Evolutionary conservation across 1,139 yeast species (phyloP).

Genomic region (Saccharomyces uvarum): DNA sequence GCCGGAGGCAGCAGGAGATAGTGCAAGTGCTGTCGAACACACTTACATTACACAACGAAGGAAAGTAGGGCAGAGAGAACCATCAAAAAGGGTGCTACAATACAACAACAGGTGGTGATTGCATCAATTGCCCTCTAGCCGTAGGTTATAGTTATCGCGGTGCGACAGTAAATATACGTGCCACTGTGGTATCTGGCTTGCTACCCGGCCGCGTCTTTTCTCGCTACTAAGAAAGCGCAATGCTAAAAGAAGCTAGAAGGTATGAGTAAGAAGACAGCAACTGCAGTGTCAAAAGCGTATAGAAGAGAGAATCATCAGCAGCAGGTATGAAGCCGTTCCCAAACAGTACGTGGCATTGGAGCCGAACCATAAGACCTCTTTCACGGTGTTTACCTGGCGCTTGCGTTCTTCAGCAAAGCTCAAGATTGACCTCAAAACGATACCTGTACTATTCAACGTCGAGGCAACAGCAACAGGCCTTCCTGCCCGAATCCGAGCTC

Average conservation of each 20-base stretch:
- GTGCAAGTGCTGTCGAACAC: not conserved
- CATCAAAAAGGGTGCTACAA: not conserved
- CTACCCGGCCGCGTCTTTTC: not conserved
- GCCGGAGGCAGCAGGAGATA: too few relatives aligned
- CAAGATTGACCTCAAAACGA: not conserved
- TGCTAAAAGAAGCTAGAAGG: not conserved
- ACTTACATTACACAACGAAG: not conserved
- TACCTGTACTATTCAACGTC: not conserved
- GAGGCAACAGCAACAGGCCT: not conserved
- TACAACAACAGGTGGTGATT: not conserved
- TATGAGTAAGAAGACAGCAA: not conserved
- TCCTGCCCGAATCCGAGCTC: constrained; percentile 11
- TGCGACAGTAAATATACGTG: not conserved
- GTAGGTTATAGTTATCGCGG: not conserved
- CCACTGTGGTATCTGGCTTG: not conserved
- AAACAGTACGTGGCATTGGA: not conserved
- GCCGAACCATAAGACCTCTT: not conserved
- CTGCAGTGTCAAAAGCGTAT: not conserved
- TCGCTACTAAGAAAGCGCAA: not conserved
- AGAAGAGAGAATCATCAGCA: not conserved
- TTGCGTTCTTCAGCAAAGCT: not conserved
- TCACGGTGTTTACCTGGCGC: not conserved
- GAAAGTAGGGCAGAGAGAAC: not conserved
- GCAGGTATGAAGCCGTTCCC: not conserved
- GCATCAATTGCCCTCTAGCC: not conserved